Evolutionary conservation across 805 yeast genomes (phyloP), one percentile per base, ranked within the genome.

Genomic region (Nakazawaea ishiwadae): DNA sequence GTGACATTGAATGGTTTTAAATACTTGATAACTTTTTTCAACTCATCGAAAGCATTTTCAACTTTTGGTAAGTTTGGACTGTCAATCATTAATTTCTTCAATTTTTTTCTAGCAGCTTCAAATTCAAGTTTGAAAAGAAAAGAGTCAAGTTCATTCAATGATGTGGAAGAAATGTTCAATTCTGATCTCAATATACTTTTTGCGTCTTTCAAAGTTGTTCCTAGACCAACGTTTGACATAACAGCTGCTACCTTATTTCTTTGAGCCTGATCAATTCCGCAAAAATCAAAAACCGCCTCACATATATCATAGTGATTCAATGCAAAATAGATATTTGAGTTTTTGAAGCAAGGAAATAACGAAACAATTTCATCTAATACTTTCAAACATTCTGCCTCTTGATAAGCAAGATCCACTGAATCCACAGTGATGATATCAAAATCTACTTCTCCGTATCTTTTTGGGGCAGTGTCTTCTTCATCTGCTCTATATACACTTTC

Each of bases 381-480:
- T 49, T 84, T 84, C 35, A 93, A 66, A 44, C 91, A 77, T 54
- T 93, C 99, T 0, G 97, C 96, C 56, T 93, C 98, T 49, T 83
- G 73, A 34, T 75, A 72, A 2, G 78, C 65, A 8, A 73, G 57
- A 34, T 74, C 75, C 1, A 62, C 49, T 1, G 70, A 51, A 2
- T 44, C 48, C 11, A 35, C 65, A 0, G 84, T 68, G 2, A 84
- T 67, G 18, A 89, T 81, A 60, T 93, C 98, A 60, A 91, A 90
- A 52, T 84, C 95, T 30, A 88, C 78, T 45, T 95, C 96, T 23
- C 83, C 77, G 56, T 81, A 89, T 51, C 76, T 79, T 19, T 76
- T 72, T 0, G 96, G 96, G 17, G 83, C 88, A 1, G 86, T 77
- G 15, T 86, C 82, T 41, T 69, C 66, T 10, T 66, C 73, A 35